Base-by-base conservation (phyloP, 2,329 filamentous ascomycete species). In the Aureobasidium sp. region DNA sequence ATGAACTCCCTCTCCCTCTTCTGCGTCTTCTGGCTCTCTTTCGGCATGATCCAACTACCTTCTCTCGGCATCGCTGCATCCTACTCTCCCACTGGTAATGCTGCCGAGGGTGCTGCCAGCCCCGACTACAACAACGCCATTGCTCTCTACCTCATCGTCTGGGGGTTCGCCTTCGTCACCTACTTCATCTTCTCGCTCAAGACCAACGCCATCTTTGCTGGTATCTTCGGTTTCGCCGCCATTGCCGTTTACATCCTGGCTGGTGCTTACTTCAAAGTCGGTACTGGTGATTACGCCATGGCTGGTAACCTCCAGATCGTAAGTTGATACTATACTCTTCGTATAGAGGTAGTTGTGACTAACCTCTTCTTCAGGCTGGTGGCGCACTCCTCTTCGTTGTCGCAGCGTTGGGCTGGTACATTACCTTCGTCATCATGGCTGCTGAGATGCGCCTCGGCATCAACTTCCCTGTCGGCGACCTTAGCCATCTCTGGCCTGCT, bases 1-100 rank as follows among this genome's bases (percentile, higher is more conserved):
- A 82, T 82, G 79, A 79, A 81, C 74, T 77, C 80, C 0, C 79
- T 79, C 70, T 78, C 76, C 4, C 72, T 82, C 41, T 82, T 82
- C 65, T 72, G 74, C 44, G 78, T 81, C 65, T 82, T 82, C 67
- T 82, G 79, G 78, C 72, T 81, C 4, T 79, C 76, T 2, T 82
- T 83, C 66, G 80, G 78, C 16, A 66, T 81, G 50, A 70, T 82
- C 1, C 77, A 82, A 62, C 71, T 82, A 0, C 81, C 80, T 0
- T 79, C 77, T 0, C 75, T 81, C 7, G 74, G 76, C 13, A 74
- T 82, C 2, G 76, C 76, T 1, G 67, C 71, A 0, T 71, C 77
- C 1, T 82, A 81, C 63, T 70, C 69, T 11, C 68, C 77, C 0
- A 76, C 75, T 0, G 69, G 73, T 0, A 69, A 70, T 25, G 76